Base-by-base conservation (phyloP, 2,329 filamentous ascomycete genomes). In the Chaetomiaceae sp. region DNA sequence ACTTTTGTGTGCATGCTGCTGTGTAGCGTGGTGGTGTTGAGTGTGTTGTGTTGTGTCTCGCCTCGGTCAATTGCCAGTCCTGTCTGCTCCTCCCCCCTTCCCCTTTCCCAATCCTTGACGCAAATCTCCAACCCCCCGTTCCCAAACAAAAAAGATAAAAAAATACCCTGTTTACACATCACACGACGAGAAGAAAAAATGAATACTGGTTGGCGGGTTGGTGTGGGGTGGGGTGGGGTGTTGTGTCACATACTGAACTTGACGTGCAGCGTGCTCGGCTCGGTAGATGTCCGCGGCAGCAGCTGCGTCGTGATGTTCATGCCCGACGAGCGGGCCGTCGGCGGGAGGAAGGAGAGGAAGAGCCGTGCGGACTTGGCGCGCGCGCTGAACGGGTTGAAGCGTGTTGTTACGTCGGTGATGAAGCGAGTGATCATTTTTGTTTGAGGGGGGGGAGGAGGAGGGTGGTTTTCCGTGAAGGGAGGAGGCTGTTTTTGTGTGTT, bases 301-400 rank as follows among this genome's bases (percentile, higher is more conserved):
- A 96, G 75, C 56, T 82, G 86, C 11, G 90, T 86, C 62, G 83
- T 83, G 66, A 97, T 87, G 65, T 84, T 81, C 77, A 96, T 89
- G 60, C 81, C 83, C 49, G 76, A 79, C 51, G 77, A 73, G 50
- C 90, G 84, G 55, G 90, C 90, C 64, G 86, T 84, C 37, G 90
- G 82, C 9, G 92, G 90, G 29, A 99, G 82, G 59, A 87, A 79
- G 29, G 89, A 86, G 61, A 97, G 88, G 72, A 97, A 94, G 47
- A 95, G 79, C 38, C 94, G 86, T 34, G 90, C 91, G 21, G 91
- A 86, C 67, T 90, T 90, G 58, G 89, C 85, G 68, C 80, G 78
- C 21, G 80, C 73, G 25, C 84, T 87, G 80, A 97, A 97, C 34
- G 94, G 92, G 73, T 95, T 96, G 83, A 97, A 96, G 69, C 83